Evolutionary conservation across 2,329 filamentous ascomycete species (phyloP).

Genomic region (Phymatotrichopsis omnivora): DNA sequence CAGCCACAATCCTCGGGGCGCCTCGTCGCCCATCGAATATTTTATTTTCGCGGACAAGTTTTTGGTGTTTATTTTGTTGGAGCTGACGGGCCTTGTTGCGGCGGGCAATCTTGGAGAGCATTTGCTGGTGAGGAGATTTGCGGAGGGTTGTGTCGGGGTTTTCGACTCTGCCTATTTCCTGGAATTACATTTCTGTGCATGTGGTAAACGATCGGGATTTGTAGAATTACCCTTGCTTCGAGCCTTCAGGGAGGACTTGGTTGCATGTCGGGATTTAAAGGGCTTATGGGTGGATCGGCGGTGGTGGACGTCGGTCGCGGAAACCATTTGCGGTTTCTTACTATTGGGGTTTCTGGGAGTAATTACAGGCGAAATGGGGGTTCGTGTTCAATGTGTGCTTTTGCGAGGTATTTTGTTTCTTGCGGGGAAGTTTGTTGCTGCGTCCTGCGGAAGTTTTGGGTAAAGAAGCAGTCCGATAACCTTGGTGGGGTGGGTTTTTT

Average conservation of each 20-base stretch:
- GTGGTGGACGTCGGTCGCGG: slow-evolving; percentile 54
- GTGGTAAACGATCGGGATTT: background rate
- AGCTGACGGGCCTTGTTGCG: slow-evolving; percentile 91
- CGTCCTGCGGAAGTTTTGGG: no score
- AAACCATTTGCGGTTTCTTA: slow-evolving; percentile 12
- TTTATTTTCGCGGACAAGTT: slow-evolving; percentile 66
- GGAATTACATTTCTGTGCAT: background rate
- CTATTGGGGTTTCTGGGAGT: no score
- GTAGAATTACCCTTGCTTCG: slow-evolving; percentile 60
- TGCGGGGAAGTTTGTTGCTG: no score
- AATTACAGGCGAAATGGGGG: no score
- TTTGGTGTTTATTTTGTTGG: slow-evolving; percentile 70
- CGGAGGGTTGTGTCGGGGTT: slow-evolving; percentile 55
- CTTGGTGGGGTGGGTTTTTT: no score
- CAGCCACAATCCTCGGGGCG: slow-evolving; percentile 75
- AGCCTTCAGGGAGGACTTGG: slow-evolving; percentile 78
- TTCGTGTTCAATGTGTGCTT: no score
- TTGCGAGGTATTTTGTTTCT: no score
- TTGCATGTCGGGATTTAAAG: slow-evolving; percentile 86
- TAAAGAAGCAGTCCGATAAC: no score
- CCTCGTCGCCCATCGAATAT: slow-evolving; percentile 81
- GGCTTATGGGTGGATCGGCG: slow-evolving; percentile 88
- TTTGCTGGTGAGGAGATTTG: slow-evolving; percentile 87
- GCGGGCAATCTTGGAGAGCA: slow-evolving; percentile 94
- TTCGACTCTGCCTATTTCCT: slow-evolving; percentile 27